Conservation (phyloP, 2,329 filamentous ascomycete species). For the Proliferodiscus dingleyae region DNA sequence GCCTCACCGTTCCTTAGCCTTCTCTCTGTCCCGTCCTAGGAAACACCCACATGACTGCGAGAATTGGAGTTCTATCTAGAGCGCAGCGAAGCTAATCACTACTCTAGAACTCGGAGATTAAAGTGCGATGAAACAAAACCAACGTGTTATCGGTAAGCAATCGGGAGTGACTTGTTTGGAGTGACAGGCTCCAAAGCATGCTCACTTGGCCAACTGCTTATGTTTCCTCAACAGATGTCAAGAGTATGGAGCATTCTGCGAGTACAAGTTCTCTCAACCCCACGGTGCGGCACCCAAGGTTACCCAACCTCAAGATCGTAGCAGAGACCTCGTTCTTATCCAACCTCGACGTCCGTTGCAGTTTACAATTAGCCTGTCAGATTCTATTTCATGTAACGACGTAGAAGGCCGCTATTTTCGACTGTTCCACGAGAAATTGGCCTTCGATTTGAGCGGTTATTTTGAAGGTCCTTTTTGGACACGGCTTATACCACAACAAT, state of each 20-base stretch:
- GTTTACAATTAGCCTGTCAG: constrained; percentile 9
- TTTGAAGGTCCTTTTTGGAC: constrained; percentile 62
- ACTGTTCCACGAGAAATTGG: constrained; percentile 13
- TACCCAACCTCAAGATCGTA: constrained; percentile 6
- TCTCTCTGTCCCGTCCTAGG: too few relatives aligned
- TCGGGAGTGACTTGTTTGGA: constrained; percentile 8
- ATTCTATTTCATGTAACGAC: constrained; percentile 10
- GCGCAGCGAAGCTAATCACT: constrained; percentile 8
- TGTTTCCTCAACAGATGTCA: constrained; percentile 13
- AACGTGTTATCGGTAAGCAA: constrained; percentile 14
- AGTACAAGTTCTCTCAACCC: constrained; percentile 12
- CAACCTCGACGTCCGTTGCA: constrained; percentile 9
- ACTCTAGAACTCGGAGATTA: constrained; percentile 10
- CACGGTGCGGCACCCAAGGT: not conserved
- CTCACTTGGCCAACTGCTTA: constrained; percentile 9
- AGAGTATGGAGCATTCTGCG: constrained; percentile 12
- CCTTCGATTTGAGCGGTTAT: constrained; percentile 40
- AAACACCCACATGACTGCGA: too few relatives aligned
- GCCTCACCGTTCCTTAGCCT: too few relatives aligned
- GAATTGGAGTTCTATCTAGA: constrained; percentile 6
- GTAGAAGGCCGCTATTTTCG: constrained; percentile 16
- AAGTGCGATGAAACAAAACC: constrained; percentile 17
- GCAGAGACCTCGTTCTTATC: constrained; percentile 9
- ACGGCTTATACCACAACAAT: constrained; percentile 54
- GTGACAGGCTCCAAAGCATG: constrained; percentile 11